Percentiles rank a stretch among this genome's conserved stretches.
Evolutionary conservation across 148 eudicot genomes (phyloP).

Genomic region (Salicornia ramosissima): DNA sequence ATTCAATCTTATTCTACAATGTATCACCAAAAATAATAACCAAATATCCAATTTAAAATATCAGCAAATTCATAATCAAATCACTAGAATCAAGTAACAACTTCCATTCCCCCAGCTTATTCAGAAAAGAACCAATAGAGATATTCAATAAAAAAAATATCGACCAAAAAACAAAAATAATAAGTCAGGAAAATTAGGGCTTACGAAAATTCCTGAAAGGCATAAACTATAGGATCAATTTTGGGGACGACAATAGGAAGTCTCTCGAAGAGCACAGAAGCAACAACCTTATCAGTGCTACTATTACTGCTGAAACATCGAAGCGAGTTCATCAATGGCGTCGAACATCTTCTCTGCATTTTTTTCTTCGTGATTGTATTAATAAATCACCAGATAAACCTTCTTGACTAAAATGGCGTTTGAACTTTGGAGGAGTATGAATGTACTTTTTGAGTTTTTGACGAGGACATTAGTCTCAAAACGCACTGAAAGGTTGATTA

Average conservation of each 20-base stretch:
- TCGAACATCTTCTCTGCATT: constrained; percentile 22
- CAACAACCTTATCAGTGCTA: constrained; percentile 56
- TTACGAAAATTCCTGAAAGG: constrained; percentile 95
- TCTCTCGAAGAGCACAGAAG: constrained; percentile 86
- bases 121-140: neutral
- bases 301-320: constrained; percentile 1
- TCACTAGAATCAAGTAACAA: neutral
- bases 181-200: constrained; percentile 8
- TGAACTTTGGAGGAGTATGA: neutral
- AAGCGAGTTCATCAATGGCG: constrained; percentile 1
- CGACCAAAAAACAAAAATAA: neutral
- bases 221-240: constrained; percentile 81
- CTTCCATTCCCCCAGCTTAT: neutral
- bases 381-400: neutral
- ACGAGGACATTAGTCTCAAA: too few relatives aligned
- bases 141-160: neutral
- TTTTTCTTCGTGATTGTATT: neutral
- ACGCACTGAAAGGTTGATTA: too few relatives aligned
- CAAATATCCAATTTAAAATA: too few relatives aligned
- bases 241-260: constrained; percentile 83
- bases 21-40: neutral
- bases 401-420: neutral
- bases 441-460: too few relatives aligned
- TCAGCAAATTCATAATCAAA: neutral
- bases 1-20: neutral